phyloP scores from a whole-genome alignment of 2,329 filamentous ascomycete species.

The Sporothrix pallida region DNA sequence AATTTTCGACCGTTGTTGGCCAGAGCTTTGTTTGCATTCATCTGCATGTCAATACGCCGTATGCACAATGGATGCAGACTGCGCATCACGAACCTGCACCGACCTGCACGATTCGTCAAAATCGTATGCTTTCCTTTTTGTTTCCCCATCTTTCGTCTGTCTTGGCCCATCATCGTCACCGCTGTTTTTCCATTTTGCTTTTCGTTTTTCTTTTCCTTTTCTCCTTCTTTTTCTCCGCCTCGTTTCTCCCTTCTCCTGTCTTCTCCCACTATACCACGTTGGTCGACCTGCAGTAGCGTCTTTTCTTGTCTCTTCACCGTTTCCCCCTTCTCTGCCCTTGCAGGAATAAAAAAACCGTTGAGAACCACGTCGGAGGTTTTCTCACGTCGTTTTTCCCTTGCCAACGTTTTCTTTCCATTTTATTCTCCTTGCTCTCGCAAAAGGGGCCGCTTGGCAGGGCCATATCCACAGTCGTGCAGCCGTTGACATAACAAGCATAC shows the following conservation, averaged over 20 bases:
- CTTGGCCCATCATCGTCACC: too few relatives aligned
- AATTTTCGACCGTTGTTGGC: background rate
- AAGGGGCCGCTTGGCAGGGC: background rate
- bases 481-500: background rate
- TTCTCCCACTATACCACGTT: background rate
- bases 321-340: background rate
- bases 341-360: conserved; percentile 18
- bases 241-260: background rate
- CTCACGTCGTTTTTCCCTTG: background rate
- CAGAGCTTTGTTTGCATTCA: background rate
- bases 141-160: background rate
- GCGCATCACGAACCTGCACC: too few relatives aligned
- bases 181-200: background rate
- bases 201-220: background rate
- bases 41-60: background rate
- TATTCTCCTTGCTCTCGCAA: background rate
- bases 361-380: background rate
- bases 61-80: background rate
- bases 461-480: background rate
- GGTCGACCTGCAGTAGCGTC: conserved; percentile 6
- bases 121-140: background rate
- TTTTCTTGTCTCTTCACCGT: too few relatives aligned
- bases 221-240: background rate
- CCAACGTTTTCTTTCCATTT: background rate
- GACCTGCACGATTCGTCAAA: too few relatives aligned